These are phyloP conservation scores for Pseudogymnoascus sp. DNA, from an alignment of 2,329 filamentous ascomycete species.

Conservation along the genomic window DNA sequence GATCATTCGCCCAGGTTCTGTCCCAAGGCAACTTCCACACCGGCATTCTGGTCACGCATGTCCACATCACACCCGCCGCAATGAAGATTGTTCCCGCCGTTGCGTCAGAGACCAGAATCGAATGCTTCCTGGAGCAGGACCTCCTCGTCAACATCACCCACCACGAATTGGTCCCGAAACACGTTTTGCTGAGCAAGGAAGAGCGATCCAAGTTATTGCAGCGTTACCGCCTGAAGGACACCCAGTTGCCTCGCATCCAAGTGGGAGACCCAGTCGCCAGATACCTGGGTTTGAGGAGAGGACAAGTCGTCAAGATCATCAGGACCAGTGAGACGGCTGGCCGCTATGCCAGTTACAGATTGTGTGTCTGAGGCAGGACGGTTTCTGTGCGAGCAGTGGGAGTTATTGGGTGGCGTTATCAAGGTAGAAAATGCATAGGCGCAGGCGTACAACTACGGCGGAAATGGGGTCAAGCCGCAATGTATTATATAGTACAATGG, in stretches of 20 bases:
- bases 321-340: slow-evolving; percentile 91
- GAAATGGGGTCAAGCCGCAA: neutral
- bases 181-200: slow-evolving; percentile 79
- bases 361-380: slow-evolving; percentile 45
- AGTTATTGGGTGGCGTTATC: slow-evolving; percentile 9
- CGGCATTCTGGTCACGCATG: slow-evolving; percentile 81
- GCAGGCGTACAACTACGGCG: slow-evolving; percentile 7
- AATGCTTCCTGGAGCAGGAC: slow-evolving; percentile 94
- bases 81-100: slow-evolving; percentile 77
- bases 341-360: slow-evolving; percentile 87
- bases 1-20: slow-evolving; percentile 77
- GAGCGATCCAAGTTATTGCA: slow-evolving; percentile 82
- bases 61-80: slow-evolving; percentile 74
- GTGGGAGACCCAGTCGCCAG: slow-evolving; percentile 85
- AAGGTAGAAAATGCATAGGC: slow-evolving; percentile 4
- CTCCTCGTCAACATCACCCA: slow-evolving; percentile 96
- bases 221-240: slow-evolving; percentile 93
- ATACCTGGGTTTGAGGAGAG: slow-evolving; percentile 82
- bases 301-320: slow-evolving; percentile 98
- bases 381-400: neutral
- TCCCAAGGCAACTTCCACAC: slow-evolving; percentile 73
- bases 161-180: slow-evolving; percentile 91
- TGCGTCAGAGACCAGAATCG: slow-evolving; percentile 68
- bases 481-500: slow-evolving; percentile 8
- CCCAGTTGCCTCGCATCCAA: slow-evolving; percentile 86